phyloP scores from a whole-genome alignment of 148 eudicot species.

The Mesembryanthemum crystallinum region DNA sequence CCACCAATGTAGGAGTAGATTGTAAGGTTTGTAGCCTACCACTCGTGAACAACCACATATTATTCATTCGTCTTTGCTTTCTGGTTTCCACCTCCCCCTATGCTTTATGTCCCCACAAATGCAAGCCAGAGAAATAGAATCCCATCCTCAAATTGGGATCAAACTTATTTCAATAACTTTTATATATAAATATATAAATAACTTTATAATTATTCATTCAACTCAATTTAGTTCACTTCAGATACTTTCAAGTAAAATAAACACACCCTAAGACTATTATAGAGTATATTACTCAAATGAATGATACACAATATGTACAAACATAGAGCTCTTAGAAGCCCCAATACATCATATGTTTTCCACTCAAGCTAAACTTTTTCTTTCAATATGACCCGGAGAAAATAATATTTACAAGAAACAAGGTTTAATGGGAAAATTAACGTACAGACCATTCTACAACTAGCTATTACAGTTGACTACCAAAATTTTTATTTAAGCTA shows the following conservation, averaged over 20 bases:
- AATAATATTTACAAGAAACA: constrained; percentile 4
- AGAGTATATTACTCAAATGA: not conserved
- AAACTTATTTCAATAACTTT: no score
- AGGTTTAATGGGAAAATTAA: not conserved
- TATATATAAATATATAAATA: no score
- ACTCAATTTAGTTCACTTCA: no score
- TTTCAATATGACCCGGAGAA: no score
- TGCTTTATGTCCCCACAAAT: not conserved
- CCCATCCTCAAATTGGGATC: no score
- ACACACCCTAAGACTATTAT: no score
- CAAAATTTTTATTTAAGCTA: not conserved
- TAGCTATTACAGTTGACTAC: constrained; percentile 9
- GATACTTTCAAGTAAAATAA: no score
- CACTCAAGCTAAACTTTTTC: not conserved
- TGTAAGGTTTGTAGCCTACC: not conserved
- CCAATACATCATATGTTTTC: not conserved
- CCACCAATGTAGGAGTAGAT: not conserved
- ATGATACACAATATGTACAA: not conserved
- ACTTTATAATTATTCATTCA: no score
- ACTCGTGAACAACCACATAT: not conserved
- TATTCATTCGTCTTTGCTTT: not conserved
- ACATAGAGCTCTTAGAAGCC: not conserved
- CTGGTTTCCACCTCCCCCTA: not conserved
- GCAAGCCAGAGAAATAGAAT: no score
- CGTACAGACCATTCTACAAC: not conserved